Evolutionary conservation across 2,329 filamentous ascomycete species (phyloP), one percentile per base, ranked within the genome.

Genomic region (Arthrinium puccinioides): DNA sequence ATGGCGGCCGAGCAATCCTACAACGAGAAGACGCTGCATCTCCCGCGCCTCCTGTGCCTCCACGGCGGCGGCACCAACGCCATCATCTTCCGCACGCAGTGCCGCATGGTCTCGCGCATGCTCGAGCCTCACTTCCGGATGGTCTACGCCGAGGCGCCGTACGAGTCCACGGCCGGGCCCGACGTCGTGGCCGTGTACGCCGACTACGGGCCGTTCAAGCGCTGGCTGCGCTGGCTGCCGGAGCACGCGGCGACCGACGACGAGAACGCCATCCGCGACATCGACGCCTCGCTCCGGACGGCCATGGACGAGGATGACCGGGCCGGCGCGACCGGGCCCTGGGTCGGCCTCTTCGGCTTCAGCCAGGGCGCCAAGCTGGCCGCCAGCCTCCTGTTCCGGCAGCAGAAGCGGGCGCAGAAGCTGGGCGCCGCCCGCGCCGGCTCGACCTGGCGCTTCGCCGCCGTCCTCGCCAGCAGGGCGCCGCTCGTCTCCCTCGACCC

Each of bases 61-160:
- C 84, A 89, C 58, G 84, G 84, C 54, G 84, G 84, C 50, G 84
- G 84, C 43, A 78, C 81, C 45, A 87, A 83, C 51, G 79, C 72
- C n/a, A 54, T 68, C 27, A 76, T 87, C 55, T 88, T 88, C 64
- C 64, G 70, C 43, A 57, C 72, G 9, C 84, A 89, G 62, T 76
- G 78, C 47, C 82, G 84, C 44, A 64, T 64, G 44, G 48, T 75
- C 37, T 46, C 54, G 21, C 56, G 52, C 19, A 31, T 27, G 37
- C 71, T 87, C 1, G 54, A 61, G 30, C 56, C 69, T 6, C 59
- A 70, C 31, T 87, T 87, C 57, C 78, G 84, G 27, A 70, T 88
- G 45, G 77, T 84, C 51, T 90, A 83, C 61, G 77, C 75, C 45
- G 76, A 88, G 48, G 84, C 69, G 0, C 83, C 84, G 2, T 84